phyloP scores from a whole-genome alignment of 257 asterid species.

The Nicotiana knightiana region DNA sequence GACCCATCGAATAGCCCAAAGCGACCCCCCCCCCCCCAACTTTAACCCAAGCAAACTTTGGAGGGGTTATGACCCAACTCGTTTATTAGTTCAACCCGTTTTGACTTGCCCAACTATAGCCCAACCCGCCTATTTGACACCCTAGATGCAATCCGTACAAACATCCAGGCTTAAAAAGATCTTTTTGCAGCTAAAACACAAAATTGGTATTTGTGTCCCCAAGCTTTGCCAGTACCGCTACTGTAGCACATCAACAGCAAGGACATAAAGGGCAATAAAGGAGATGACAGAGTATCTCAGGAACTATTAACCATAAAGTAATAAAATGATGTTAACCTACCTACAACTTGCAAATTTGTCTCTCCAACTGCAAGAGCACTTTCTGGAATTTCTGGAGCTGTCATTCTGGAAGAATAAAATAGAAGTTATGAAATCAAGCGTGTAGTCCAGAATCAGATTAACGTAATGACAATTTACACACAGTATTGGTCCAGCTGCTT shows the following conservation, averaged over 20 bases:
- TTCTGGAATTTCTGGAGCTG: constrained; percentile 88
- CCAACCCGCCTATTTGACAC: background rate
- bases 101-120: background rate
- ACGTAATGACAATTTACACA: background rate
- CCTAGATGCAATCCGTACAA: background rate
- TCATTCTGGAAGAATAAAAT: constrained; percentile 45
- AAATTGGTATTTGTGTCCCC: background rate
- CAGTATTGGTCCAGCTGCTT: background rate
- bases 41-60: background rate
- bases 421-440: background rate
- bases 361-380: constrained; percentile 77
- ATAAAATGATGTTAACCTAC: constrained; percentile 14
- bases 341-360: constrained; percentile 59
- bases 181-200: background rate
- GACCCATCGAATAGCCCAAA: background rate
- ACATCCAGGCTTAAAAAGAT: background rate
- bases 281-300: background rate
- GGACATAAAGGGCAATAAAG: background rate
- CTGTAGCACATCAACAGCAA: background rate
- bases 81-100: background rate
- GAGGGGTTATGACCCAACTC: background rate
- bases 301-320: background rate
- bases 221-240: background rate
- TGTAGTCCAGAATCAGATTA: background rate
- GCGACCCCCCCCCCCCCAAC: background rate